Evolutionary conservation across 257 asterid species (phyloP), one percentile per base, ranked within the genome.

Genomic region (Solanum megistacrolobum): DNA sequence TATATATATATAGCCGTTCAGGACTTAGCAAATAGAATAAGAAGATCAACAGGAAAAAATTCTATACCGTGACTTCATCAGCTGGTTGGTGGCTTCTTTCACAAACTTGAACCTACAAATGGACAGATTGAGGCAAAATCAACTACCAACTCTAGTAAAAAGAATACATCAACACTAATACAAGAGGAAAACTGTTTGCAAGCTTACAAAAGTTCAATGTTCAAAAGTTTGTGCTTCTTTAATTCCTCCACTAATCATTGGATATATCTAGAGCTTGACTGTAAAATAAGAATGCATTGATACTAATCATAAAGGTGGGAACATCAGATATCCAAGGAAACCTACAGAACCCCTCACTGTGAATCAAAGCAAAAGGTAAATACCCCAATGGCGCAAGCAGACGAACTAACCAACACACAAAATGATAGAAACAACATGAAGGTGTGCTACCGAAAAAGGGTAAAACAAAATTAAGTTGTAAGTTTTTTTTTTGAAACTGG

Each of bases 21-120:
- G 66, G 66, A 79, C 35, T 79, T 43, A 4, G 36, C 18, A 79
- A 14, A 32, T 35, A 73, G 38, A 36, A 83, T 34, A 16, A 43
- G 85, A 46, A 27, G 69, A 81, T 81, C 69, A 81, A 48, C 31
- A 48, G 72, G 62, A 8, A 23, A 9, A 14, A 14, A 31, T 71
- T 88, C 16, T 85, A 71, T 91, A 97, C 99, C 94, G 91, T 96
- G 90, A 96, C 90, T 90, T 92, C 99, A 89, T 97, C 99, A 62
- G 96, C 96, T 2, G 99, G 98, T 87, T 95, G 99, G 92, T 94
- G 94, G 92, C 94, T 96, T 92, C 99, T 94, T 94, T 95, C 95
- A 88, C 97, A 96, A 87, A 97, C 94, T 90, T 93, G 99, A 79
- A 97, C 97, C 99, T 97, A 94, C 88, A 92, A 89, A 88, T 46